Percentiles rank a stretch among this genome's conserved stretches.
Evolutionary conservation across 73 alveolate genomes (phyloP).

Genomic region (Uronychia setigera): DNA sequence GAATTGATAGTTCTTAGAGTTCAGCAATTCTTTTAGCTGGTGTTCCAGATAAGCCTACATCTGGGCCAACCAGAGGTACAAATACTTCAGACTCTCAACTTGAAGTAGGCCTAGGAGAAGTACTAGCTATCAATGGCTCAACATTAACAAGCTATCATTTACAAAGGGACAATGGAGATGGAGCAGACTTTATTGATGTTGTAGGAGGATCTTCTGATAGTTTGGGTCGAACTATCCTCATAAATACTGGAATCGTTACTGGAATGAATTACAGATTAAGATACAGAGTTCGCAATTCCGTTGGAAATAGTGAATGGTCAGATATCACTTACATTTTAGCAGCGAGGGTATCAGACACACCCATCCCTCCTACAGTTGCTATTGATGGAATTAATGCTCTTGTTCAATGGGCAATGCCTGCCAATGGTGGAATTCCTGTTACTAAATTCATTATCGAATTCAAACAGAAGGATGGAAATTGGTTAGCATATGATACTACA

Average conservation of each 20-base stretch:
- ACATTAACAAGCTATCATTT: constrained; percentile 40
- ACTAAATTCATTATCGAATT: not conserved
- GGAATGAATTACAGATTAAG: constrained; percentile 64
- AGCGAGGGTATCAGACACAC: constrained; percentile 50
- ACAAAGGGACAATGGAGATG: constrained; percentile 65
- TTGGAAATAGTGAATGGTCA: constrained; percentile 52
- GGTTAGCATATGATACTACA: constrained; percentile 22
- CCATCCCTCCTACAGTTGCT: constrained; percentile 44
- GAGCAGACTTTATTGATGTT: constrained; percentile 48
- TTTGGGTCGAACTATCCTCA: constrained; percentile 41
- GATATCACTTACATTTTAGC: constrained; percentile 49
- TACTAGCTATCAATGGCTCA: constrained; percentile 34
- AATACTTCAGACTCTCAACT: constrained; percentile 26
- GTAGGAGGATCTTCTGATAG: constrained; percentile 38
- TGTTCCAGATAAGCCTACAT: constrained; percentile 56
- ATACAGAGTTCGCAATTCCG: constrained; percentile 40
- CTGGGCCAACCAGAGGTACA: constrained; percentile 48
- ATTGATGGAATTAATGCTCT: constrained; percentile 21
- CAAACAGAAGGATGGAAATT: not conserved
- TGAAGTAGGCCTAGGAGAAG: constrained; percentile 24
- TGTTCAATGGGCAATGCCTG: constrained; percentile 47
- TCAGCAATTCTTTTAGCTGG: constrained; percentile 42
- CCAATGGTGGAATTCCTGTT: constrained; percentile 49
- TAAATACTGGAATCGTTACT: constrained; percentile 9
- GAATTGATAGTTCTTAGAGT: constrained; percentile 25